Percentiles rank a stretch among this genome's conserved stretches.
Conservation (phyloP, 2,329 filamentous ascomycete species). For the Alternaria alternata region DNA sequence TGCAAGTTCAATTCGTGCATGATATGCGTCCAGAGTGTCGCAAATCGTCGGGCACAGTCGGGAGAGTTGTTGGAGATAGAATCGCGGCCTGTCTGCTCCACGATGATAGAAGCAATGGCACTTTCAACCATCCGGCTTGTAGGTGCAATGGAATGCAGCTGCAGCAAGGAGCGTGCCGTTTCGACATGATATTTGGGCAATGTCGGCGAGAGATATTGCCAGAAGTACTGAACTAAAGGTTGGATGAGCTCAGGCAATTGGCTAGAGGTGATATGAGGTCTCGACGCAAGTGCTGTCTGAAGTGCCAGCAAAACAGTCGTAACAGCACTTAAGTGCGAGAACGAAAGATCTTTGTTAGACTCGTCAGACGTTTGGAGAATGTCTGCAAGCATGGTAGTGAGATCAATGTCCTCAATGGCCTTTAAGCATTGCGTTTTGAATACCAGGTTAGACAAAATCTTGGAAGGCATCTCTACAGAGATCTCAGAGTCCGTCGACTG, state of each 20-base stretch:
- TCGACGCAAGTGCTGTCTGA: constrained; percentile 35
- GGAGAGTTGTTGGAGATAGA: constrained; percentile 10
- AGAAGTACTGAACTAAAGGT: constrained; percentile 75
- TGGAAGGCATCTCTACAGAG: constrained; percentile 42
- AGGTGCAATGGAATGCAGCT: constrained; percentile 77
- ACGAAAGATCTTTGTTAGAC: constrained; percentile 24
- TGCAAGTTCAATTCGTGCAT: constrained; percentile 52
- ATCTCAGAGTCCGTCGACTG: constrained; percentile 13
- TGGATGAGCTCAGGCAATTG: constrained; percentile 70
- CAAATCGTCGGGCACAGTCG: constrained; percentile 74
- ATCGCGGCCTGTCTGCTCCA: constrained; percentile 15
- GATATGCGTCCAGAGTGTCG: constrained; percentile 82
- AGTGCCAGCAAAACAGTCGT: constrained; percentile 45
- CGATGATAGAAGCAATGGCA: constrained; percentile 73
- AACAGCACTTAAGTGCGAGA: constrained; percentile 42
- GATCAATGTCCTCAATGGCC: constrained; percentile 38
- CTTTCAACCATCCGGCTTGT: constrained; percentile 80
- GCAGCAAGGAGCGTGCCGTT: constrained; percentile 84
- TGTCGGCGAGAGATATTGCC: constrained; percentile 81
- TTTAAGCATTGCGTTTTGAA: constrained; percentile 40
- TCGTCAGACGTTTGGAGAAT: constrained; percentile 23
- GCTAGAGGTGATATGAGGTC: constrained; percentile 42
- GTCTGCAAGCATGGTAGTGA: constrained; percentile 34
- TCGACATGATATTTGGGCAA: constrained; percentile 95
- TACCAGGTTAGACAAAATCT: constrained; percentile 45